Evolutionary conservation across 768 basidiomycete genomes (phyloP).

Genomic region (Fomitopsis serialis): DNA sequence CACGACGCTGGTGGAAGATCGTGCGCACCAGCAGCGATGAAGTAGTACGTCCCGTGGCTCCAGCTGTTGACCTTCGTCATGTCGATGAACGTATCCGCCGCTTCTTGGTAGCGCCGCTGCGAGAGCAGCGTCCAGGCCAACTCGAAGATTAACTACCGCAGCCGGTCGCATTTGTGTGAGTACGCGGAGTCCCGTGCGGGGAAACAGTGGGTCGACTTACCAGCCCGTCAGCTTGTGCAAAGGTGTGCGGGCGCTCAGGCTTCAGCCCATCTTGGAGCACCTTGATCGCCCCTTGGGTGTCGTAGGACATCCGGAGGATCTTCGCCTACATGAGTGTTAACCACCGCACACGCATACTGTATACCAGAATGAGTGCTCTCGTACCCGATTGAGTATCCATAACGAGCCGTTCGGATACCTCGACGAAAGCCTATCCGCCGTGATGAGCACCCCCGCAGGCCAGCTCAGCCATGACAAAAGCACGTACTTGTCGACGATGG

Average conservation of each 20-base stretch:
- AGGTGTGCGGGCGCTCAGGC: conserved; percentile 46
- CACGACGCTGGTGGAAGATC: neutral
- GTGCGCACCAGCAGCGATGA: conserved; percentile 57
- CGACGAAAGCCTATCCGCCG: conserved; percentile 37
- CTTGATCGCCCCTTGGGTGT: conserved; percentile 60
- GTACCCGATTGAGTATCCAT: conserved; percentile 69
- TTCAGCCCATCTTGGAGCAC: conserved; percentile 55
- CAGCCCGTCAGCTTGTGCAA: conserved; percentile 69
- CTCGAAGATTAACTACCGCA: conserved; percentile 65
- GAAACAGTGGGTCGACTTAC: conserved; percentile 30
- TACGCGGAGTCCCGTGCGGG: neutral
- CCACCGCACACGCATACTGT: neutral
- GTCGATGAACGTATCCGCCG: conserved; percentile 59
- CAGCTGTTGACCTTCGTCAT: conserved; percentile 68
- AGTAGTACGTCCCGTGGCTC: conserved; percentile 79
- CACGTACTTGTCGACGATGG: conserved; percentile 58
- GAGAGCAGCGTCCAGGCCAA: conserved; percentile 72
- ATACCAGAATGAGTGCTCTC: conserved; percentile 6
- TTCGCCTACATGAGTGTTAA: conserved; percentile 45
- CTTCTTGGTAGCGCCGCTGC: conserved; percentile 58
- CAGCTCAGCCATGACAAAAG: neutral
- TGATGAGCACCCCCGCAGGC: neutral
- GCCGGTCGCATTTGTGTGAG: neutral
- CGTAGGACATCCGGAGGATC: conserved; percentile 63
- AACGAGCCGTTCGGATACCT: conserved; percentile 63